Base-by-base conservation (phyloP, 2,329 filamentous ascomycete genomes). In the Ramularia endophylla region DNA sequence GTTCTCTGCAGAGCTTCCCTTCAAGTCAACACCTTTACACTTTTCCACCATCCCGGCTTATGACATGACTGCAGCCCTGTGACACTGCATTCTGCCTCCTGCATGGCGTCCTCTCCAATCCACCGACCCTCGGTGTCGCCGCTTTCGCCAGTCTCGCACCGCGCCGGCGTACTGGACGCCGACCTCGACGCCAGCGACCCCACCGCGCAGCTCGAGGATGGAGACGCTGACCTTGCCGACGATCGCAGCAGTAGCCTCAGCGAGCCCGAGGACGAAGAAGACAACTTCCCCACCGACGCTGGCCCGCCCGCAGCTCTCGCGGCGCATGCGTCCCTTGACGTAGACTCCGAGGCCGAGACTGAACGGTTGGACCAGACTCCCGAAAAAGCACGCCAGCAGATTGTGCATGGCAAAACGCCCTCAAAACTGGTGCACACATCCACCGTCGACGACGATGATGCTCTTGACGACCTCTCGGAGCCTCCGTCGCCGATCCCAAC, bases 261-360 rank as follows among this genome's bases (percentile, higher is more conserved):
- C 68, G 90, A 95, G 56, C 85, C 94, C 42, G 88, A 89, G 58
- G 86, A 94, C 57, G 80, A 85, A 49, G 83, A 75, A 27, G 58
- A 60, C 13, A 44, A 44, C 33, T 47, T 45, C 30, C 39, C 41
- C 15, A 41, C 42, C 27, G 45, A 48, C 27, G 28, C 33, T 15
- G 22, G 32, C 13, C 34, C 35, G 18, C 27, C 32, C 19, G 51
- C 43, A 40, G 36, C 46, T 27, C 43, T 41, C 8, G 30, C 46
- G 13, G 47, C 46, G 36, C 41, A 47, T 55, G 63, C 36, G 36
- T 62, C 35, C 22, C 40, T 55, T 8, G 58, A 81, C 38, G 74
- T 75, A 41, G 81, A 85, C 55, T 83, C 89, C 3, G 90, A 97
- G 65, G 90, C 90, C 25, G 90, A 95, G 67, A 97, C 90, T 2